phyloP scores from a whole-genome alignment of 2,329 filamentous ascomycete species.

The Bipolaris victoriae region DNA sequence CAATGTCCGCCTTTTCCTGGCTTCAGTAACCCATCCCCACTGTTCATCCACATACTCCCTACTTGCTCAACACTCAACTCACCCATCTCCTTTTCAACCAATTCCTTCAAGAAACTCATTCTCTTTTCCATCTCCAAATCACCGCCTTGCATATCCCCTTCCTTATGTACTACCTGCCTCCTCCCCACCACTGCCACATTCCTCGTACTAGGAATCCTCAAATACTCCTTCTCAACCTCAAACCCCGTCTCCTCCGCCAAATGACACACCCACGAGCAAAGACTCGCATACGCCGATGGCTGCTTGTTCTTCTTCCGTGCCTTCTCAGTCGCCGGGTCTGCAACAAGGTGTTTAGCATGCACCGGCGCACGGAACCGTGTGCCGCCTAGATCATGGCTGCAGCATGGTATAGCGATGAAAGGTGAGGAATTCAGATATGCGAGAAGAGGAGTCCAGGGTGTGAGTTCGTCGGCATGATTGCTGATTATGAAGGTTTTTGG shows the following conservation, averaged over 20 bases:
- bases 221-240: constrained; percentile 78
- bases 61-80: constrained; percentile 51
- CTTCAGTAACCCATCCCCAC: constrained; percentile 56
- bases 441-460: constrained; percentile 91
- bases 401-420: constrained; percentile 95
- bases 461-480: constrained; percentile 96
- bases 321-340: constrained; percentile 23
- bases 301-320: constrained; percentile 45
- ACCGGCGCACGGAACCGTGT: constrained; percentile 69
- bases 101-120: constrained; percentile 52
- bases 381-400: constrained; percentile 85
- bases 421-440: constrained; percentile 76
- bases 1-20: constrained; percentile 53
- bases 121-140: background rate
- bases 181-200: constrained; percentile 83
- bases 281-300: constrained; percentile 78
- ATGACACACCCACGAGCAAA: constrained; percentile 77
- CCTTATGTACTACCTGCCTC: constrained; percentile 41
- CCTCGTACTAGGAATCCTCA: constrained; percentile 90
- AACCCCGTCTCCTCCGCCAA: constrained; percentile 77
- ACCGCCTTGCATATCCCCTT: constrained; percentile 55
- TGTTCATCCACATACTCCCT: constrained; percentile 59
- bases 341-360: constrained; percentile 24
- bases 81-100: constrained; percentile 64
- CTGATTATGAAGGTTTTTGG: constrained; percentile 87